Base-by-base conservation (phyloP, 768 basidiomycete genomes). In the Melanogaster broomeanus region DNA sequence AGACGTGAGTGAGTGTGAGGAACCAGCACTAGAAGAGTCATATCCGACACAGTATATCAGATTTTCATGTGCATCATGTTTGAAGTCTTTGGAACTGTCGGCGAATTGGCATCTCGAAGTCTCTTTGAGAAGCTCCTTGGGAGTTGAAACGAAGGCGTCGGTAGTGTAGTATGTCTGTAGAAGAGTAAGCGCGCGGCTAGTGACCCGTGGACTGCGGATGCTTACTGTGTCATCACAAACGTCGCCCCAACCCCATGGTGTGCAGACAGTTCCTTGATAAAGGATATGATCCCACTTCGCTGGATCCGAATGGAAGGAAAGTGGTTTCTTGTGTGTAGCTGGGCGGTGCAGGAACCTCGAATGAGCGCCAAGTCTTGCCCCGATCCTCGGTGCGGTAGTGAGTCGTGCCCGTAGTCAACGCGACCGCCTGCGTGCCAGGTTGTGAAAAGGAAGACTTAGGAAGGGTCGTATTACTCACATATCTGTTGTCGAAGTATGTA, bases 341-440 rank as follows among this genome's bases (percentile, higher is more conserved):
- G 24, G 45, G 46, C 21, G 50, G 1, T 0, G 87, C 81, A 0
- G 88, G 86, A 33, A 92, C 77, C 2, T 85, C 74, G 67, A 98
- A 98, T 0, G 81, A 66, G 47, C 83, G 82, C 96, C 96, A 99
- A 30, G 87, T 83, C 70, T 80, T 83, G 48, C 97, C 96, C 52
- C 88, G 81, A 69, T 99, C 88, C 31, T 84, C 81, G 3, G 97
- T 94, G 28, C 88, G 85, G 70, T 90, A 99, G 68, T 98, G 95
- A 19, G 65, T 90, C 11, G 53, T 83, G n/a, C 75, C 75, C 24
- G 79, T 74, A 4, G 93, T 90, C 52, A 99, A 73, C 31, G 89
- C 85, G 66, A 97, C 98, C 0, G 92, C 95, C 93, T 96, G 59
- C 8, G 44, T 48, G 43, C 19, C 24, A 33, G 39, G 7, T 54